Conservation (phyloP, 2,329 filamentous ascomycete genomes). For the Didymella pinodella region DNA sequence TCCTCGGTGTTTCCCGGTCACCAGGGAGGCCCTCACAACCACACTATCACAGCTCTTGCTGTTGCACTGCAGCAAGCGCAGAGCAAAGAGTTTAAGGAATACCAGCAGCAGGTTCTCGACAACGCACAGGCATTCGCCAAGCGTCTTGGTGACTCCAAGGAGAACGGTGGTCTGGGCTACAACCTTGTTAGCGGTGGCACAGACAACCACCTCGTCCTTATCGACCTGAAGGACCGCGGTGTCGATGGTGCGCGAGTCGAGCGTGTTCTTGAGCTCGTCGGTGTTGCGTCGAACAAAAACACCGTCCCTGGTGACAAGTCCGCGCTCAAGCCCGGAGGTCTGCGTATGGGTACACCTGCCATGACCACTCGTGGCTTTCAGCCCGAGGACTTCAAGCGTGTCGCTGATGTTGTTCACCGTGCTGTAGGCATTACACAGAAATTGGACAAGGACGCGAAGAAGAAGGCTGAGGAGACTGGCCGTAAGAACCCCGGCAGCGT, state of each 20-base stretch:
- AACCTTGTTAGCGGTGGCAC: constrained; percentile 95
- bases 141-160: constrained; percentile 74
- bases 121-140: constrained; percentile 92
- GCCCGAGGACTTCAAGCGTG: constrained; percentile 85
- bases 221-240: constrained; percentile 86
- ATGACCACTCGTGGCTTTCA: constrained; percentile 98
- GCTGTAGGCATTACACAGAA: constrained; percentile 53
- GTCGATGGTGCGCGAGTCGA: constrained; percentile 96
- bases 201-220: constrained; percentile 95
- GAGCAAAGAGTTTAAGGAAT: constrained; percentile 87
- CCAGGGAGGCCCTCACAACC: constrained; percentile 98
- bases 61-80: constrained; percentile 96
- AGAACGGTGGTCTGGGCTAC: constrained; percentile 76
- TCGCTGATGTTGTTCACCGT: constrained; percentile 53
- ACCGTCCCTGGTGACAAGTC: constrained; percentile 97
- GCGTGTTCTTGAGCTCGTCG: constrained; percentile 94
- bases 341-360: constrained; percentile 95
- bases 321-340: constrained; percentile 89
- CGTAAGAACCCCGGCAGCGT: constrained; percentile 52
- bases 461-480: constrained; percentile 47
- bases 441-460: constrained; percentile 51
- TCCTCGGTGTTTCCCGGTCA: constrained; percentile 99
- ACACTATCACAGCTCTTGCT: constrained; percentile 96
- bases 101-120: constrained; percentile 89
- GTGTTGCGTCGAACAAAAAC: constrained; percentile 99